Percentiles rank a stretch among this genome's conserved stretches.
phyloP scores from a whole-genome alignment of 2,329 filamentous ascomycete species.

The Sporothrix pallida region DNA sequence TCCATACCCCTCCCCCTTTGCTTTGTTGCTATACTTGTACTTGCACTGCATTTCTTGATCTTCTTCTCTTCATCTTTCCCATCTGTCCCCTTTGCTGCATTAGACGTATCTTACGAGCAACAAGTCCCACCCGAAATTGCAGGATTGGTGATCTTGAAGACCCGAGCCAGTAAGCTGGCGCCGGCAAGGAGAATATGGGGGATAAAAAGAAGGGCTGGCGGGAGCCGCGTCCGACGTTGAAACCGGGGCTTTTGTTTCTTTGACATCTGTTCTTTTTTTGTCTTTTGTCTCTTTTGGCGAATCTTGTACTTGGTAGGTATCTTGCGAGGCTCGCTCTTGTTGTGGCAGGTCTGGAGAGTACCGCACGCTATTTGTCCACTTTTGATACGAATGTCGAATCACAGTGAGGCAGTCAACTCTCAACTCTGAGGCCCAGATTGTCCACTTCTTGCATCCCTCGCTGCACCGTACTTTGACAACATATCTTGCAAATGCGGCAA shows the following conservation, averaged over 20 bases:
- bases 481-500: neutral
- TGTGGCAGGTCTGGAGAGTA: neutral
- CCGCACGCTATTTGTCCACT: neutral
- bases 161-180: conserved; percentile 26
- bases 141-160: conserved; percentile 27
- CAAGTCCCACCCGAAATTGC: conserved; percentile 11
- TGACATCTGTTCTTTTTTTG: neutral
- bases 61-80: neutral
- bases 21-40: neutral
- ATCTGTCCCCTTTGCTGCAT: neutral
- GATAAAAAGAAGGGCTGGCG: conserved; percentile 1
- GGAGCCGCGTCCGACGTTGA: conserved; percentile 9
- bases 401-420: too few relatives aligned
- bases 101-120: neutral
- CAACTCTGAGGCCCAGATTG: neutral
- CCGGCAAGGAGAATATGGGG: conserved; percentile 21
- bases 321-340: conserved; percentile 3
- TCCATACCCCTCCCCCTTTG: neutral
- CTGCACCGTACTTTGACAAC: neutral
- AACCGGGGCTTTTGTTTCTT: conserved; percentile 16
- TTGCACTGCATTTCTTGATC: neutral
- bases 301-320: neutral
- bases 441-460: neutral
- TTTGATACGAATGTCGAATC: neutral
- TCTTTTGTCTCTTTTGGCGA: neutral